These are phyloP conservation scores for Apiospora pterosperma DNA, from an alignment of 2,329 filamentous ascomycete species.

Conservation along the genomic window DNA sequence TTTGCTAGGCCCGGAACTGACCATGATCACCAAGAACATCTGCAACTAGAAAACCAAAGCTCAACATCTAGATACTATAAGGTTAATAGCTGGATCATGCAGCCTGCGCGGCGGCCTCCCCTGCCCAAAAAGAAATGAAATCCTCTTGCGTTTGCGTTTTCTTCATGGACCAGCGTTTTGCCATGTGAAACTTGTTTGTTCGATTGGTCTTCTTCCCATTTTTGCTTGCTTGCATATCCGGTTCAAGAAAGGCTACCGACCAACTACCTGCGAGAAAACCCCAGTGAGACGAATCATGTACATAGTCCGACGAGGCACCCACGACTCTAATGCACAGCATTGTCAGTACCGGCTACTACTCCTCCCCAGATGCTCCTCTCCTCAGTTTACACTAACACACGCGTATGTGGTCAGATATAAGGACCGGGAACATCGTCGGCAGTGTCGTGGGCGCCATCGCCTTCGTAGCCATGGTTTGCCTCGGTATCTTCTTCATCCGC, in stretches of 20 bases:
- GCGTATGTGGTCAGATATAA: not conserved
- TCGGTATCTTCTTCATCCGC: not conserved
- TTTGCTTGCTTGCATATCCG: not conserved
- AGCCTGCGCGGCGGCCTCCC: too few species aligned
- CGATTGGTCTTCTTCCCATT: not conserved
- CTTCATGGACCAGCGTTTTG: not conserved
- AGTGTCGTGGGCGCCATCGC: slow-evolving; percentile 3
- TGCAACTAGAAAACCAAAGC: not conserved
- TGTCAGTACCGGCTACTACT: not conserved
- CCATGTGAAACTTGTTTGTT: not conserved
- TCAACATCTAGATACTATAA: too few species aligned
- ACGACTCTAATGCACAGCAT: not conserved
- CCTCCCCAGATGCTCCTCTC: not conserved
- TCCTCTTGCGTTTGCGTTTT: not conserved
- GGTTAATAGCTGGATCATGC: too few species aligned
- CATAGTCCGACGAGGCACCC: not conserved
- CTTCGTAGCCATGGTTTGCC: not conserved
- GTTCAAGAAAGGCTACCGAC: not conserved
- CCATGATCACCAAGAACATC: not conserved
- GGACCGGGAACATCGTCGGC: not conserved
- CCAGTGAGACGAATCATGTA: not conserved
- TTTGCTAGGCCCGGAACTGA: not conserved
- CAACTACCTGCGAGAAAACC: not conserved
- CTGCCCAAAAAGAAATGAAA: not conserved
- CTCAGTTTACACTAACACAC: not conserved